Evolutionary conservation across 495 filamentous ascomycete species (phyloP), one percentile per base, ranked within the genome.

Genomic region (Chaetomium tenue): DNA sequence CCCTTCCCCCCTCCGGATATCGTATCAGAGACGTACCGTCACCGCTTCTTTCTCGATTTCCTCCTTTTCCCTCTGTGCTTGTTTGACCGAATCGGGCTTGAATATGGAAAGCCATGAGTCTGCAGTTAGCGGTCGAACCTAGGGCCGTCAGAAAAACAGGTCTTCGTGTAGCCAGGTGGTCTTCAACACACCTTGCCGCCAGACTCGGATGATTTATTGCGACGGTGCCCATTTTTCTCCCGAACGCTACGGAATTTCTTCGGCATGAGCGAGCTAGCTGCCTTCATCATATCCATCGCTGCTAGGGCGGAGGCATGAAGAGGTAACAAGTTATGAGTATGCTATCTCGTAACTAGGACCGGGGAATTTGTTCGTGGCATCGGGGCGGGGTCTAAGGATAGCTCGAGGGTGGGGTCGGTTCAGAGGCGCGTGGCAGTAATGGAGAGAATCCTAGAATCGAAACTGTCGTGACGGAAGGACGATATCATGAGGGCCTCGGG

Each of bases 231-330:
- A 66, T 77, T 76, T 74, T 89, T 91, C 50, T 93, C 90, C 51
- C 90, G 84, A 66, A 87, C 84, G 58, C 88, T 91, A 57, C 92
- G 85, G 68, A 94, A 88, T 66, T 80, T 81, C 58, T 71, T 76
- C 70, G 74, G 74, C 68, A 63, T 66, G 23, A 73, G 56, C 23
- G 66, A 57, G 16, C 50, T 58, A n/a, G 63, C 59, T 37, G 63
- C 68, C 61, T 72, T 72, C 44, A 74, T 65, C 61, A 66, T 73
- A 7, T 72, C 71, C 69, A 72, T 72, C 13, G 47, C 53, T 28
- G 25, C 22, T 30, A 37, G 46, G 20, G 16, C 0, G 15, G 20
- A 15, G 39, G 54, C 59, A 64, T 51, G 18, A 33, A 52, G 7
- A 28, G 20, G 40, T 11, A 22, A 6, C 53, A 26, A 57, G 23